Base-by-base conservation (phyloP, 106 monocot species). In the Phalaenopsis aphrodite region DNA sequence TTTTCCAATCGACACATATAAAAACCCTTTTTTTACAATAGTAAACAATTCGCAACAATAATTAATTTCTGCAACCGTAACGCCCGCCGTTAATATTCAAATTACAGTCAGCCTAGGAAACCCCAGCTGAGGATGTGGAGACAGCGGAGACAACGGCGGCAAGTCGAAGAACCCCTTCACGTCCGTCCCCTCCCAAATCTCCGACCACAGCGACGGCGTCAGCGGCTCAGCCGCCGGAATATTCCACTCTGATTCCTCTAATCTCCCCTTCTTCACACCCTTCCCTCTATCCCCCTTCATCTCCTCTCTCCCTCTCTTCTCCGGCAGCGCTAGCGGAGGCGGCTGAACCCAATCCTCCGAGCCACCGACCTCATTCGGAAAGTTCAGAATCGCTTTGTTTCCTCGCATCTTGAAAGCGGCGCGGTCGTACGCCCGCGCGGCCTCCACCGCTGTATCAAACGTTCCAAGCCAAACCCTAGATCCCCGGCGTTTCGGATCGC, bases 401-500 rank as follows among this genome's bases (percentile, higher is more conserved):
- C 94, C 94, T 8, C 94, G 87, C 84, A 94, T 81, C 64, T 78
- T 77, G 83, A 94, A 88, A 1, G 94, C 94, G 16, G 94, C 91
- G 21, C 83, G 83, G 74, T 94, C 94, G 82, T 94, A 94, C 1
- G 94, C 94, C 56, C 91, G 77, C 42, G 94, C 94, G 42, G 94
- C 94, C 71, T 89, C 91, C 41, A 91, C 55, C 11, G 91, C 86
- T 41, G 91, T 87, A 55, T 91, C 88, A 58, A 81, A 94, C 1
- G 94, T 94, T 38, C 94, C 94, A 12, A 94, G 86, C 94, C 94
- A 94, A 48, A 91, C 84, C 74, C 94, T 77, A 18, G 94, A 91
- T 1, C 94, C 94, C 1, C 84, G 80, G 56, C 83, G 69, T 18
- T 88, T 95, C 3, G 91, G 89, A 64, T 92, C 89, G n/a, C 86